Base-by-base conservation (phyloP, 2,329 filamentous ascomycete genomes). In the Blastomyces silverae region DNA sequence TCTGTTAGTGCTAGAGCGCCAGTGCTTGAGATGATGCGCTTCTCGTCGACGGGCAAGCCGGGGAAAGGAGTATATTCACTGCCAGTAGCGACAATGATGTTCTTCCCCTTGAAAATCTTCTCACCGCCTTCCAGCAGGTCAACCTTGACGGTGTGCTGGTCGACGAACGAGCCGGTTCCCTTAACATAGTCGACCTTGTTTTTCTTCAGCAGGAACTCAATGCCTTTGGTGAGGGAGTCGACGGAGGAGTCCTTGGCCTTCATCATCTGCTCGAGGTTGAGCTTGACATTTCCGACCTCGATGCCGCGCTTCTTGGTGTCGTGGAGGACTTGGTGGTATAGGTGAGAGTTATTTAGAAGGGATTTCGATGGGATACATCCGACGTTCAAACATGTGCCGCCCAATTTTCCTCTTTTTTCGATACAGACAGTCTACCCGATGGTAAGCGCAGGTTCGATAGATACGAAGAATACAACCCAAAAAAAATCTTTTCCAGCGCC, bases 341-440 rank as follows among this genome's bases (percentile, higher is more conserved):
- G 86, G 79, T 97, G 92, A 73, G 94, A 97, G 85, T 97, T 97
- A 88, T 97, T 99, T 79, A 99, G 90, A 72, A 99, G 91, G 68
- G 94, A 97, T 82, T 99, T 99, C 70, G 94, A 99, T 71, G 94
- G 94, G 77, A 99, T 99, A 82, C 94, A 99, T 81, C 94, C 94
- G 75, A 99, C 94, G 79, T 99, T 99, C 75, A 99, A 83, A 84
- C 94, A 99, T 74, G 94, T 99, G 77, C 94, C 94, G 74, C 94
- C 94, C 73, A 99, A 88, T 67, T 87, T 84, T 71, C 94, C 94
- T 77, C 94, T 91, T 86, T 99, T 99, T 83, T 99, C 94, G 82
- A 99, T 95, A 81, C 94, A 99, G 67, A 92, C 86, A 69, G 96
- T 93, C 92, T 96, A 66, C 61, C 57, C 62, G 42, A 48, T 53